Evolutionary conservation across 2,329 filamentous ascomycete species (phyloP).

Genomic region (Cordyceps farinosa): DNA sequence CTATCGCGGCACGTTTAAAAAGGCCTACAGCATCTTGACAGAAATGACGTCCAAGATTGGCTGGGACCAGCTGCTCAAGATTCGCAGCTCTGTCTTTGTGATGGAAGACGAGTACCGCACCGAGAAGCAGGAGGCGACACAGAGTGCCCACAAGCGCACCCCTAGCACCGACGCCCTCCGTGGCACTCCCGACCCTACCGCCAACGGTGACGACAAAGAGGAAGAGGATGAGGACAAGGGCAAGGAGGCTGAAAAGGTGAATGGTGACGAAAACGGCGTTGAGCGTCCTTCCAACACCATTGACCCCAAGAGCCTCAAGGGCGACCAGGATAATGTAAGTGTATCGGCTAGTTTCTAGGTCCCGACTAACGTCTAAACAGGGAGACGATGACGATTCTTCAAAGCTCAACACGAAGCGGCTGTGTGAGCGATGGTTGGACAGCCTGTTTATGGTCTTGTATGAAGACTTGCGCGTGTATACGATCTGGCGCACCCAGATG

Average conservation of each 20-base stretch:
- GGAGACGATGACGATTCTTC: slow-evolving; percentile 66
- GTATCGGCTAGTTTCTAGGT: no score
- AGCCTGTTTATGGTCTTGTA: slow-evolving; percentile 99
- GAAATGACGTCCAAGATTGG: slow-evolving; percentile 96
- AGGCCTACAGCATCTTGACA: slow-evolving; percentile 89
- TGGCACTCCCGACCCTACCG: slow-evolving; percentile 60
- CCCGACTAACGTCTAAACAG: slow-evolving; percentile 39
- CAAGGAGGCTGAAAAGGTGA: slow-evolving; percentile 32
- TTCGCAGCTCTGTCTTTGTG: slow-evolving; percentile 94
- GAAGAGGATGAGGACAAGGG: slow-evolving; percentile 35
- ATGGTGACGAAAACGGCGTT: slow-evolving; percentile 42
- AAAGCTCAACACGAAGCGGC: slow-evolving; percentile 91
- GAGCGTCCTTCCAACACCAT: slow-evolving; percentile 80
- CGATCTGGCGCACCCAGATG: slow-evolving; percentile 98
- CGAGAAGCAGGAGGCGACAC: slow-evolving; percentile 66
- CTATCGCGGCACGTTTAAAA: slow-evolving; percentile 93
- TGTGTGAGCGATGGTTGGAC: slow-evolving; percentile 97
- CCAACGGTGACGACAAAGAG: slow-evolving; percentile 44
- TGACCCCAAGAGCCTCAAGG: slow-evolving; percentile 72
- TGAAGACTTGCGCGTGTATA: slow-evolving; percentile 96
- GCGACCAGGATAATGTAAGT: slow-evolving; percentile 66
- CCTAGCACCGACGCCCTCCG: slow-evolving; percentile 76
- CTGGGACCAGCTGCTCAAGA: slow-evolving; percentile 94
- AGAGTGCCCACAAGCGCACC: slow-evolving; percentile 57
- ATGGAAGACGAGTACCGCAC: slow-evolving; percentile 99